Conservation (phyloP, 2,329 filamentous ascomycete species). For the Sclerotiophoma versabilis region DNA sequence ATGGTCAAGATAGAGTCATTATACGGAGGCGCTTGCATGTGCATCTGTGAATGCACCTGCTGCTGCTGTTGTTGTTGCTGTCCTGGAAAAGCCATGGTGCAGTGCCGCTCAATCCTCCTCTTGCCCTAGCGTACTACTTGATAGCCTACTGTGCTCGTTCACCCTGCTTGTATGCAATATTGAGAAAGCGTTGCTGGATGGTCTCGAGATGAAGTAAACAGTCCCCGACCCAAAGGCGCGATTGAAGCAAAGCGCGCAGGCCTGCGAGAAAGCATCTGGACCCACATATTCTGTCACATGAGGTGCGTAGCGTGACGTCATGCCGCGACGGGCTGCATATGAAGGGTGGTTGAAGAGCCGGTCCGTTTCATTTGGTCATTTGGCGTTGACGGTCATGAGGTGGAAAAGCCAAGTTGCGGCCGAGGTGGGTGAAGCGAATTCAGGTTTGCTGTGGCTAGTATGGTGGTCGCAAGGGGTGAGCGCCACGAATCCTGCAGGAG, state of each 20-base stretch:
- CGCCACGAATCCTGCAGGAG: no score
- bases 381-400: constrained; percentile 18
- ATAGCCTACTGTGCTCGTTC: background rate
- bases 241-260: background rate
- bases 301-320: constrained; percentile 19
- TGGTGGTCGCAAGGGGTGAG: background rate
- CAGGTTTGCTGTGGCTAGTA: background rate
- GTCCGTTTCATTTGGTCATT: constrained; percentile 5
- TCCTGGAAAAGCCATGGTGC: constrained; percentile 23
- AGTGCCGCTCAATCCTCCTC: background rate
- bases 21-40: constrained; percentile 38
- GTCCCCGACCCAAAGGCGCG: background rate
- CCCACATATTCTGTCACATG: constrained; percentile 19
- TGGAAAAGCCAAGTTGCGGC: constrained; percentile 1
- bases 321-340: background rate
- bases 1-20: constrained; percentile 53
- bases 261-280: background rate
- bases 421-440: background rate
- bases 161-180: background rate
- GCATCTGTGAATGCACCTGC: constrained; percentile 20
- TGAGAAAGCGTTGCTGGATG: background rate
- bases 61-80: constrained; percentile 15
- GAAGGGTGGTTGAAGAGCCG: background rate
- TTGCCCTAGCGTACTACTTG: background rate
- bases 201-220: background rate